phyloP scores from a whole-genome alignment of 116 monocot species.

The Papilionanthe hybrid region DNA sequence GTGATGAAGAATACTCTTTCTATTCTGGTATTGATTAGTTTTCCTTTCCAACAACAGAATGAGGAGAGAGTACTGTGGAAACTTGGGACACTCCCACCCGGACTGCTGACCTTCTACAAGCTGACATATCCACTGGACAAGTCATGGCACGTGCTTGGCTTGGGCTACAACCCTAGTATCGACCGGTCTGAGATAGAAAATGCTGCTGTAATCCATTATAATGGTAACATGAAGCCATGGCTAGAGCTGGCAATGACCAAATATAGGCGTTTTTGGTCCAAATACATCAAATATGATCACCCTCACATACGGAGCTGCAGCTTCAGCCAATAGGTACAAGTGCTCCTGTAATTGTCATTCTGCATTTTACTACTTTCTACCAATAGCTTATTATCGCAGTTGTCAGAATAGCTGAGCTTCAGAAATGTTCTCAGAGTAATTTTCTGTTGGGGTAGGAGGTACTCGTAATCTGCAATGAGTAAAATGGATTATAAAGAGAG shows the following conservation, averaged over 20 bases:
- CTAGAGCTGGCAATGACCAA: conserved; percentile 62
- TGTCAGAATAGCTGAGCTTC: not conserved
- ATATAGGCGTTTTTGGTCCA: conserved; percentile 55
- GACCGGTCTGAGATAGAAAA: conserved; percentile 54
- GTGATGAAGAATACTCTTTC: not conserved
- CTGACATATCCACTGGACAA: conserved; percentile 55
- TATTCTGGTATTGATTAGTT: not conserved
- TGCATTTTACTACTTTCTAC: too few relatives aligned
- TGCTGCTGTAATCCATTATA: conserved; percentile 61
- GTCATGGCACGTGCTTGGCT: conserved; percentile 64
- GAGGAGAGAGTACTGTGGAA: conserved; percentile 60
- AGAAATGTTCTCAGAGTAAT: too few relatives aligned
- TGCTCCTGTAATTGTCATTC: not conserved
- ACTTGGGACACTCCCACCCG: conserved; percentile 58
- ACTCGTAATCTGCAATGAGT: not conserved
- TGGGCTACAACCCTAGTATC: conserved; percentile 67
- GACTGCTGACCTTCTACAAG: conserved; percentile 55
- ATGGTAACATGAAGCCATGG: conserved; percentile 76
- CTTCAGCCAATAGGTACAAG: not conserved
- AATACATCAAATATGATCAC: conserved; percentile 56
- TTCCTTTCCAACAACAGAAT: conserved; percentile 27
- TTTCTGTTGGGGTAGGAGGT: too few relatives aligned
- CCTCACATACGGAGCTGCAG: conserved; percentile 12
- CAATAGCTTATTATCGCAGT: not conserved
- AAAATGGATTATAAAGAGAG: not conserved